Evolutionary conservation across 805 yeast species (phyloP).

Genomic region (Saitoella complicata): DNA sequence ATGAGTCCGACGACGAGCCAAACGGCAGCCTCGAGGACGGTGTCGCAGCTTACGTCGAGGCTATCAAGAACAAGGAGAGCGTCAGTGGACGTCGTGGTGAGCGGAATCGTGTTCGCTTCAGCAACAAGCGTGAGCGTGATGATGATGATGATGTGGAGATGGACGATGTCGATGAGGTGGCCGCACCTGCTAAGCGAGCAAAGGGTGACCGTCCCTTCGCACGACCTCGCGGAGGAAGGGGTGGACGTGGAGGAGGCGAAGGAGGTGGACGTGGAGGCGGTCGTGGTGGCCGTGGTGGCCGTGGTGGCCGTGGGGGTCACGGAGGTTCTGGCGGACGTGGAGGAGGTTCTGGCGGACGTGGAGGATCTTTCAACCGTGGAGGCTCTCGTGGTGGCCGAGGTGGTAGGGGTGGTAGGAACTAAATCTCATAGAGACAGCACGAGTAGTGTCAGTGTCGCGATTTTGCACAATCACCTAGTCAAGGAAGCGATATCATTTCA

Average conservation of each 20-base stretch:
- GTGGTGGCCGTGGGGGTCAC: neutral
- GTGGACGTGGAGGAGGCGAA: neutral
- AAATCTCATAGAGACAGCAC: too few relatives aligned
- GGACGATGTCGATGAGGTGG: conserved; percentile 16
- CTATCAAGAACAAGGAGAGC: conserved; percentile 72
- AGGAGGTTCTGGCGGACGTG: too few relatives aligned
- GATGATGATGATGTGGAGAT: conserved; percentile 40
- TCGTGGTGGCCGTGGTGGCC: neutral
- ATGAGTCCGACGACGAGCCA: conserved; percentile 28
- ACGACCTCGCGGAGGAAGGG: neutral
- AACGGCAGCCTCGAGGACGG: conserved; percentile 13
- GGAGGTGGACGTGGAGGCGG: conserved; percentile 1
- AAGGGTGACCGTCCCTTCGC: neutral
- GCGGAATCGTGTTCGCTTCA: conserved; percentile 76
- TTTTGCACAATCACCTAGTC: too few relatives aligned
- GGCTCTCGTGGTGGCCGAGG: too few relatives aligned
- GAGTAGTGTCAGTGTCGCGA: too few relatives aligned
- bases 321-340: neutral
- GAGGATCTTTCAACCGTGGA: too few relatives aligned
- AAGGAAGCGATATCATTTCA: too few relatives aligned
- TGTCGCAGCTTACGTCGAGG: conserved; percentile 81
- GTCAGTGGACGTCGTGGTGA: conserved; percentile 56
- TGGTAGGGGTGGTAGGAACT: too few relatives aligned
- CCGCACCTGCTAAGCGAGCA: neutral
- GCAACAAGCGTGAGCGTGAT: conserved; percentile 38